phyloP scores from a whole-genome alignment of 331 rosid genomes.

The Telfairia occidentalis region DNA sequence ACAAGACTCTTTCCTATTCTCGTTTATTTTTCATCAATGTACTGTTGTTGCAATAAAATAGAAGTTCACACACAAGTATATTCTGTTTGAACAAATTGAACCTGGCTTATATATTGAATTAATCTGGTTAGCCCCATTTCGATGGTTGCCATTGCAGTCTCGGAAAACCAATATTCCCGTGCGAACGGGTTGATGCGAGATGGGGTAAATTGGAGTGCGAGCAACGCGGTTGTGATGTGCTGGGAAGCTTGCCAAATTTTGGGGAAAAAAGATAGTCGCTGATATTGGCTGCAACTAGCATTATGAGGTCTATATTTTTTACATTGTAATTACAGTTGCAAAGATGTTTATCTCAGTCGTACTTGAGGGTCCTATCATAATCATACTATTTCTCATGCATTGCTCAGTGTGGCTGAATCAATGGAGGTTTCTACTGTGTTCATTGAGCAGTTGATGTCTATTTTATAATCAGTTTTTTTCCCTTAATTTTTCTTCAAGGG shows the following conservation, averaged over 20 bases:
- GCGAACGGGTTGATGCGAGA: constrained; percentile 84
- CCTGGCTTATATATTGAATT: background rate
- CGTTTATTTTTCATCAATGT: background rate
- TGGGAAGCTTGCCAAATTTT: constrained; percentile 40
- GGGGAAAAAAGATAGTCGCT: constrained; percentile 14
- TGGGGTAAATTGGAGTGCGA: constrained; percentile 97
- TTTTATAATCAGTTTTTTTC: no score
- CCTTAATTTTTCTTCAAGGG: no score
- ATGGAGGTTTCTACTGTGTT: background rate
- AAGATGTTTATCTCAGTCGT: background rate
- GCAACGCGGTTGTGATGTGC: constrained; percentile 56
- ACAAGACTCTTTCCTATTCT: background rate
- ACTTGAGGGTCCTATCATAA: background rate
- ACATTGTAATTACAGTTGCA: background rate
- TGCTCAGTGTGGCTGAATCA: constrained; percentile 1
- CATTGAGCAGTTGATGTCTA: background rate
- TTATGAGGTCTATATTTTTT: background rate
- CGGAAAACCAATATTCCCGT: constrained; percentile 56
- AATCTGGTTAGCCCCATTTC: background rate
- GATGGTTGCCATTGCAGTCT: constrained; percentile 37
- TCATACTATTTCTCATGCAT: background rate
- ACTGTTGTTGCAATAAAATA: background rate
- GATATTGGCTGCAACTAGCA: background rate
- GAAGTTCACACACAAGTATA: background rate
- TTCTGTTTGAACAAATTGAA: background rate